Evolutionary conservation across 169 alveolate genomes (phyloP).

Genomic region (Plasmodium vivax): DNA sequence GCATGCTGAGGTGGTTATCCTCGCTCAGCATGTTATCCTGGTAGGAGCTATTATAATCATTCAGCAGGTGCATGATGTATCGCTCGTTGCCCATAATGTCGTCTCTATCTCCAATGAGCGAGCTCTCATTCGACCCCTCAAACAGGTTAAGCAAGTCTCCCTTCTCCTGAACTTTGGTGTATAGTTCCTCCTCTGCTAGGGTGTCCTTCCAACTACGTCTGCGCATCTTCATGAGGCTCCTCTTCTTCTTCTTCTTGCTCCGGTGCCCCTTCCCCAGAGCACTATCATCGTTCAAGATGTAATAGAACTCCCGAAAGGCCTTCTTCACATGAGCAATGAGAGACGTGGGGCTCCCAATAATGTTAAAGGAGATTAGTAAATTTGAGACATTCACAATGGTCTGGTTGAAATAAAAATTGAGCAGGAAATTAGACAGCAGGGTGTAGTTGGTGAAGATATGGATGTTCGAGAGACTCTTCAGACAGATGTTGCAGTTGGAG

Average conservation of each 20-base stretch:
- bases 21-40: slow-evolving; percentile 27
- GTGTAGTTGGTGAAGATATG: slow-evolving; percentile 43
- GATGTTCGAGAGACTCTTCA: slow-evolving; percentile 39
- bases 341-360: slow-evolving; percentile 62
- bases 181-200: not conserved
- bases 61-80: slow-evolving; percentile 44
- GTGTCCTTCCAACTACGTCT: not conserved
- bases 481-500: slow-evolving; percentile 36
- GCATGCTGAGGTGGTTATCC: not conserved
- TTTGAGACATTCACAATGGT: slow-evolving; percentile 45
- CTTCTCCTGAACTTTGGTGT: slow-evolving; percentile 3
- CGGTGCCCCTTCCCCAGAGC: not conserved
- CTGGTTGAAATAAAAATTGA: slow-evolving; percentile 40
- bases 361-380: slow-evolving; percentile 33
- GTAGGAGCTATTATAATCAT: slow-evolving; percentile 42
- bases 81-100: slow-evolving; percentile 22
- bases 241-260: not conserved
- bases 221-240: not conserved
- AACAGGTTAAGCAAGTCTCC: slow-evolving; percentile 1
- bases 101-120: slow-evolving; percentile 34
- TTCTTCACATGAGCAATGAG: slow-evolving; percentile 53
- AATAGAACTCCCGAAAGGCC: slow-evolving; percentile 28
- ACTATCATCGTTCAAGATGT: slow-evolving; percentile 16
- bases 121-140: slow-evolving; percentile 23
- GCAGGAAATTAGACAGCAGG: not conserved